Percentiles rank a stretch among this genome's conserved stretches.
Conservation (phyloP, 176 grass and related monocot species). For the Saccharum spontaneum region DNA sequence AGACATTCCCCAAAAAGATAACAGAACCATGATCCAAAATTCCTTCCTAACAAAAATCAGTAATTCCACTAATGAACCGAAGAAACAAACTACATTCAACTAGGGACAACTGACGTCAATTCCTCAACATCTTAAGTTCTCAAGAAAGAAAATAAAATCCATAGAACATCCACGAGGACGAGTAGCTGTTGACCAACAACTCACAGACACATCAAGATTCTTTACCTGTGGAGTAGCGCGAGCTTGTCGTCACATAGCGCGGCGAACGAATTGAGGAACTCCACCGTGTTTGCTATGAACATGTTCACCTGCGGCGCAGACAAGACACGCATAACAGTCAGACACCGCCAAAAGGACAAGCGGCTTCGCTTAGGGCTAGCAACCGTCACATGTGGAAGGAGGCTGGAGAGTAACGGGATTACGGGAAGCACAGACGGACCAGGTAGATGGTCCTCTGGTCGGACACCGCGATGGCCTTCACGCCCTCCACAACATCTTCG, state of each 20-base stretch:
- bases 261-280: slow-evolving; percentile 69
- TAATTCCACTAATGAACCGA: not conserved
- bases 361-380: not conserved
- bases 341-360: not conserved
- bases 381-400: slow-evolving; percentile 4
- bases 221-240: slow-evolving; percentile 57
- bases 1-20: not conserved
- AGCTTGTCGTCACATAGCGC: slow-evolving; percentile 60
- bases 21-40: not conserved
- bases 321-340: not conserved
- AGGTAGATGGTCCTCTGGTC: slow-evolving; percentile 84
- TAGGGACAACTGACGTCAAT: not conserved
- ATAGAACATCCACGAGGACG: not conserved
- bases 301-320: slow-evolving; percentile 59
- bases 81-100: not conserved
- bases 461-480: slow-evolving; percentile 48
- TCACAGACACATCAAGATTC: not conserved
- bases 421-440: slow-evolving; percentile 35
- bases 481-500: slow-evolving; percentile 31
- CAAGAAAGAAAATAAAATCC: not conserved
- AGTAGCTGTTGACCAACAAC: not conserved
- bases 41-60: not conserved
- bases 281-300: slow-evolving; percentile 56
- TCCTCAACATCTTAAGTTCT: not conserved
- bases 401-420: not conserved